Evolutionary conservation across 2,329 filamentous ascomycete species (phyloP), one percentile per base, ranked within the genome.

Genomic region (Colletotrichum sp.): DNA sequence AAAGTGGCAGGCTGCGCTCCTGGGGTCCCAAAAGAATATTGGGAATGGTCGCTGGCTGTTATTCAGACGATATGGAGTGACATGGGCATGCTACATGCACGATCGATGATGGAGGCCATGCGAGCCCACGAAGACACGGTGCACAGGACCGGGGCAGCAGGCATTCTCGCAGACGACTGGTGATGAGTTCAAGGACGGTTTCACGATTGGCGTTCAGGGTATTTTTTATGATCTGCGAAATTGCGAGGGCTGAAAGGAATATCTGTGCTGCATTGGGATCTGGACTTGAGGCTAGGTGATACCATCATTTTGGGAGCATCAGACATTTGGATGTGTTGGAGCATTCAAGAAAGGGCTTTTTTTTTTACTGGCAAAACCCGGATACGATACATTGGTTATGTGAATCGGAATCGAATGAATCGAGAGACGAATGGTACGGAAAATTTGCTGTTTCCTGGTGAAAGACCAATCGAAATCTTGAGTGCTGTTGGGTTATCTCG

Each of bases 11-110:
- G 84, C 1, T 89, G 88, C 73, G 88, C 88, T 5, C 87, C 87
- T 0, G 87, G 88, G 1, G 84, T 89, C 2, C 84, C 88, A 3
- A 71, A 77, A 2, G 82, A 83, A 9, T 85, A 86, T 70, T 88
- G 85, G 83, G 76, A 84, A 26, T 91, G 89, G 88, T 83, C 86
- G 0, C 79, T 88, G 68, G 83, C 81, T 18, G 82, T 87, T 21
- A 80, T 90, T 71, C 86, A 89, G 59, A 88, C 88, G 12, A 86
- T 90, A 15, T 90, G 88, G 87, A 82, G 84, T 65, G 85, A 88
- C 57, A 87, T 90, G 82, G 89, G 89, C 10, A 90, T 91, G 86
- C 81, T 88, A 39, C 87, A 89, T 77, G 89, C 88, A 3, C 84
- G 85, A 71, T 81, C 83, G 21, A 82, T 90, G 76, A 86, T 86